Evolutionary conservation across 495 filamentous ascomycete species (phyloP).

Genomic region (Lentithecium fluviatile): DNA sequence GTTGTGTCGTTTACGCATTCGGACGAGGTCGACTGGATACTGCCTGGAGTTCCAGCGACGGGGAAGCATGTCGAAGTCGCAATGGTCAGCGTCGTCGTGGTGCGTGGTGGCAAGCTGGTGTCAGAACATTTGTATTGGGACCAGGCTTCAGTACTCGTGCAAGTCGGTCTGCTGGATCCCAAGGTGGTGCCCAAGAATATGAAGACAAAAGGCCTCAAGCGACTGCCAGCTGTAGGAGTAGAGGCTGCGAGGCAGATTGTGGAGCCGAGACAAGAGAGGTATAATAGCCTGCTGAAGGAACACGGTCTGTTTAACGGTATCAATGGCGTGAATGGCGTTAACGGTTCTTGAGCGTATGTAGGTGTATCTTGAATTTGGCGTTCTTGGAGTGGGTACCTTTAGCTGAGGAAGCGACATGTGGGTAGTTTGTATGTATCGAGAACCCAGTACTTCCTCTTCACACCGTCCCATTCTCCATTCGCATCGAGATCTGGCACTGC

Average conservation of each 20-base stretch:
- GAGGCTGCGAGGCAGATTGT: slow-evolving; percentile 41
- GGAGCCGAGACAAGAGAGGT: slow-evolving; percentile 21
- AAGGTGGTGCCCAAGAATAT: slow-evolving; percentile 40
- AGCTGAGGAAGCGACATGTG: slow-evolving; percentile 47
- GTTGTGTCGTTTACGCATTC: slow-evolving; percentile 44
- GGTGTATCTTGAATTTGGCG: no score
- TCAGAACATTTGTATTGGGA: slow-evolving; percentile 48
- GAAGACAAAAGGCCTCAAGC: slow-evolving; percentile 37
- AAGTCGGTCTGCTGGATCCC: slow-evolving; percentile 44
- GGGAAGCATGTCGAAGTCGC: slow-evolving; percentile 40
- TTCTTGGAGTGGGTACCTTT: no score
- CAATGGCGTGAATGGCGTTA: slow-evolving; percentile 17
- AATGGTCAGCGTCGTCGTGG: slow-evolving; percentile 40
- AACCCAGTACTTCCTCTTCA: slow-evolving; percentile 84
- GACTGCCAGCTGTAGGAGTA: slow-evolving; percentile 37
- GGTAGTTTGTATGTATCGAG: slow-evolving; percentile 73
- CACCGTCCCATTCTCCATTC: slow-evolving; percentile 77
- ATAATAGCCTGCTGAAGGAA: slow-evolving; percentile 25
- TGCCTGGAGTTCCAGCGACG: slow-evolving; percentile 44
- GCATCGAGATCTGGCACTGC: slow-evolving; percentile 59
- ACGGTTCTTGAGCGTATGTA: slow-evolving; percentile 13
- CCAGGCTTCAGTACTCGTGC: slow-evolving; percentile 42
- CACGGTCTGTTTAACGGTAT: slow-evolving; percentile 20
- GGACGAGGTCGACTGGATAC: slow-evolving; percentile 42
- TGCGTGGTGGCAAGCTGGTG: slow-evolving; percentile 41